Conservation (phyloP, 2,329 filamentous ascomycete species). For the Laburnicola sp. region DNA sequence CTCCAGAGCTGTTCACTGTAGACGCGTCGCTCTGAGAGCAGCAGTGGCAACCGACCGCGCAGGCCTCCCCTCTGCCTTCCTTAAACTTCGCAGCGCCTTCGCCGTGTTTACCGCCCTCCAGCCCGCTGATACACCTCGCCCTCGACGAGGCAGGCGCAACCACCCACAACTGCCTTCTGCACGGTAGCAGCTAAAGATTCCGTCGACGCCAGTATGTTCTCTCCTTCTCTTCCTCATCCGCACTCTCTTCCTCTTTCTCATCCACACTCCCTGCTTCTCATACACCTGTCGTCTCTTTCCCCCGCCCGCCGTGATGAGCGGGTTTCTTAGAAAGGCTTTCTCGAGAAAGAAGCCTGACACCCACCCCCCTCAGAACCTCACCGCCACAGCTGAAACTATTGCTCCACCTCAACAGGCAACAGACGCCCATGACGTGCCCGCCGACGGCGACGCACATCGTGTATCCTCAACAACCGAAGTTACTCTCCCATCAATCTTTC, state of each 20-base stretch:
- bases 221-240: slow-evolving; percentile 5
- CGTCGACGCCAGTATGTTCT: neutral
- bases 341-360: no score
- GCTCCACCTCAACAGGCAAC: neutral
- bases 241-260: no score
- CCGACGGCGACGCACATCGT: neutral
- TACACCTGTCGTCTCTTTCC: neutral
- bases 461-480: neutral
- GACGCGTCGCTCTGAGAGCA: neutral
- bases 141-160: slow-evolving; percentile 3
- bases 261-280: neutral
- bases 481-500: slow-evolving; percentile 2
- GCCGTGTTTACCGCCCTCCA: no score
- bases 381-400: no score
- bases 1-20: neutral
- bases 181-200: neutral
- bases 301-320: neutral
- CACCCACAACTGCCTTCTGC: neutral
- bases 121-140: neutral
- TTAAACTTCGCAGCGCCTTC: no score
- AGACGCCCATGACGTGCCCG: neutral
- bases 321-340: no score
- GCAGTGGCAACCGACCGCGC: neutral
- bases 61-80: neutral
- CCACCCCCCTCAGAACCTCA: no score